Evolutionary conservation across 2,329 filamentous ascomycete genomes (phyloP).

Genomic region (Aureobasidium mangrovei): DNA sequence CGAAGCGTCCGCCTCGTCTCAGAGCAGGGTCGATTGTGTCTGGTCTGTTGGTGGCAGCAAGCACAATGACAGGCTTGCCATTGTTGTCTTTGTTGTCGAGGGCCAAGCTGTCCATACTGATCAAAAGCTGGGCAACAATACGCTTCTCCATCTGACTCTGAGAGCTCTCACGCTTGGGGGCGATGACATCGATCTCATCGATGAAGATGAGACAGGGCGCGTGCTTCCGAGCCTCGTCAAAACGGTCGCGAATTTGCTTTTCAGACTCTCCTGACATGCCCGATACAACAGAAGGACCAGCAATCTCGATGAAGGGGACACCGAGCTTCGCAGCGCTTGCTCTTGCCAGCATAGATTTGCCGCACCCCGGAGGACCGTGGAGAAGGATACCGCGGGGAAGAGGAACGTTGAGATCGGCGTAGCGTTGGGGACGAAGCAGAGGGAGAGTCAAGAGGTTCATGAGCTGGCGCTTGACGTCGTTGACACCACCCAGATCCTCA

Average conservation of each 20-base stretch:
- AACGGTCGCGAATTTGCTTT: slow-evolving; percentile 74
- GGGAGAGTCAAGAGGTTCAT: slow-evolving; percentile 65
- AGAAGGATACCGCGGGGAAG: slow-evolving; percentile 67
- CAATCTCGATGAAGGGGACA: slow-evolving; percentile 72
- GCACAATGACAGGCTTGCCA: slow-evolving; percentile 73
- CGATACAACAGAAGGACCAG: slow-evolving; percentile 70
- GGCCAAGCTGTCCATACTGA: slow-evolving; percentile 74
- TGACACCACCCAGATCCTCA: slow-evolving; percentile 67
- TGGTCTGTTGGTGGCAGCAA: slow-evolving; percentile 83
- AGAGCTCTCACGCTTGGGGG: slow-evolving; percentile 72
- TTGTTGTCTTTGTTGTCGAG: slow-evolving; percentile 53
- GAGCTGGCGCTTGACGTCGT: slow-evolving; percentile 60
- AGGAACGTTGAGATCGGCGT: slow-evolving; percentile 55
- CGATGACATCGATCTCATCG: slow-evolving; percentile 85
- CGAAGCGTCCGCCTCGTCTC: slow-evolving; percentile 66
- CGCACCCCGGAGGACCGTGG: slow-evolving; percentile 76
- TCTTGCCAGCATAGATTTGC: slow-evolving; percentile 76
- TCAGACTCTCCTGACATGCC: slow-evolving; percentile 87
- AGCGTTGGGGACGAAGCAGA: slow-evolving; percentile 58
- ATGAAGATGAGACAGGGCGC: slow-evolving; percentile 89
- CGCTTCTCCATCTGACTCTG: slow-evolving; percentile 85
- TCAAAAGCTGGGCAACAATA: slow-evolving; percentile 72
- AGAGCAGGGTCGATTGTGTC: slow-evolving; percentile 77
- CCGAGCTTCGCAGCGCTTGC: slow-evolving; percentile 68
- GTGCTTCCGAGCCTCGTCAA: slow-evolving; percentile 76